A percentile compares a stretch with the other conserved stretches of the same genome.
Evolutionary conservation across 2,329 filamentous ascomycete species (phyloP).

Genomic region (Pseudocercospora fuligena): DNA sequence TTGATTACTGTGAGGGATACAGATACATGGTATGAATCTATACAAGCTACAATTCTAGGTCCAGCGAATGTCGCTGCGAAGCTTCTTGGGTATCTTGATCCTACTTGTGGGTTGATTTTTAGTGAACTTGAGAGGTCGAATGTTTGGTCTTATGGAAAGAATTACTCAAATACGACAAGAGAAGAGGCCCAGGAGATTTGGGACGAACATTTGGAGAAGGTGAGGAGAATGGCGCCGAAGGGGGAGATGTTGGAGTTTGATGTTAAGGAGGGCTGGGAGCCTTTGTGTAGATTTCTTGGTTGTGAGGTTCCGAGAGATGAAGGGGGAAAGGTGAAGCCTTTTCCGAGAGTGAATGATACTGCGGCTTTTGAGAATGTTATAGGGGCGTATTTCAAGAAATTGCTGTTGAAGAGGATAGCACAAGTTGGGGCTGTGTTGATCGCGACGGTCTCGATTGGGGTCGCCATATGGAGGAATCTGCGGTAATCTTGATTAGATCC

Average conservation of each 20-base stretch:
- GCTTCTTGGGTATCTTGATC: not conserved
- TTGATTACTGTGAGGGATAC: not conserved
- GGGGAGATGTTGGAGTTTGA: conserved; percentile 9
- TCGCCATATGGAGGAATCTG: not conserved
- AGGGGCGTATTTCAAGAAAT: conserved; percentile 9
- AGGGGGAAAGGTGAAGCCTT: conserved; percentile 2
- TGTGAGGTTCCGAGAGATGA: conserved; percentile 5
- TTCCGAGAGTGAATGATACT: conserved; percentile 14
- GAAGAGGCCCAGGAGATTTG: not conserved
- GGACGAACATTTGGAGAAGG: not conserved
- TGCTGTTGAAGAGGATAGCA: not conserved
- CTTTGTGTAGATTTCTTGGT: conserved; percentile 7
- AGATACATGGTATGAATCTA: conserved; percentile 44
- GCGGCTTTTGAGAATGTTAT: conserved; percentile 12
- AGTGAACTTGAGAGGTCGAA: conserved; percentile 1
- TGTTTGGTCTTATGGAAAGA: not conserved
- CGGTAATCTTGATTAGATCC: not conserved
- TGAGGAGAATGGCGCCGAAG: not conserved
- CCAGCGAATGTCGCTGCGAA: not conserved
- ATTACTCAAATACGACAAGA: not conserved
- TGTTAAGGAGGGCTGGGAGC: conserved; percentile 9
- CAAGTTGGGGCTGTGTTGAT: not conserved
- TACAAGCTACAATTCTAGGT: conserved; percentile 7
- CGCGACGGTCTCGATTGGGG: conserved; percentile 2
- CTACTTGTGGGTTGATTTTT: not conserved